phyloP scores from a whole-genome alignment of 139 green algal species.

The Tetraselmis striata region DNA sequence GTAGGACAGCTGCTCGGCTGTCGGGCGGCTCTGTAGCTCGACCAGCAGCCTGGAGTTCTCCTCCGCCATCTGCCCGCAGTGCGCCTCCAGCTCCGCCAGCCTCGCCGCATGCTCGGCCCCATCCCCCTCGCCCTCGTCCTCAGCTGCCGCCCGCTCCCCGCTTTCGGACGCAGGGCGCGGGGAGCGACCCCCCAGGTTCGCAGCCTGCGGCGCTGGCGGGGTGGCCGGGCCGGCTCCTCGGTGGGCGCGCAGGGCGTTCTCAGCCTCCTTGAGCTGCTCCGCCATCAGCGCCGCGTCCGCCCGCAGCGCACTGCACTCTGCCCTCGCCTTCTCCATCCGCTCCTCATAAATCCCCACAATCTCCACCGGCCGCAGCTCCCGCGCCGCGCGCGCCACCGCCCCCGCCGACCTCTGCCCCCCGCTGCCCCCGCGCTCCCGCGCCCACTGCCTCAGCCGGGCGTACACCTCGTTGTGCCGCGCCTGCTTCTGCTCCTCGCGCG shows the following conservation, averaged over 20 bases:
- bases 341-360: conserved; percentile 66
- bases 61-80: conserved; percentile 26
- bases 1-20: conserved; percentile 20
- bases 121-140: conserved; percentile 19
- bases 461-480: conserved; percentile 51
- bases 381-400: conserved; percentile 45
- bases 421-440: background rate
- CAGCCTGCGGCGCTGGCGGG: background rate
- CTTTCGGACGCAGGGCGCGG: conserved; percentile 2
- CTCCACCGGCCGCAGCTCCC: conserved; percentile 65
- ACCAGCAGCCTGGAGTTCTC: conserved; percentile 42
- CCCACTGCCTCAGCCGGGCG: conserved; percentile 12
- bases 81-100: conserved; percentile 39
- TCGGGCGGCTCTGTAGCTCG: conserved; percentile 30
- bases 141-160: background rate
- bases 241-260: conserved; percentile 47
- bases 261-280: conserved; percentile 48
- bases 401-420: conserved; percentile 17
- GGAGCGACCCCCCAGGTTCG: background rate
- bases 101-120: conserved; percentile 26
- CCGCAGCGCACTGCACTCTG: conserved; percentile 21
- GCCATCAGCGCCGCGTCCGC: conserved; percentile 44
- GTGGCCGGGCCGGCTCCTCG: conserved; percentile 6
- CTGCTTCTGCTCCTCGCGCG: conserved; percentile 45
- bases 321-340: conserved; percentile 34